A percentile compares a stretch with the other conserved stretches of the same genome.
phyloP scores from a whole-genome alignment of 805 yeast genomes.

The Tetrapisispora iriomotensis region DNA sequence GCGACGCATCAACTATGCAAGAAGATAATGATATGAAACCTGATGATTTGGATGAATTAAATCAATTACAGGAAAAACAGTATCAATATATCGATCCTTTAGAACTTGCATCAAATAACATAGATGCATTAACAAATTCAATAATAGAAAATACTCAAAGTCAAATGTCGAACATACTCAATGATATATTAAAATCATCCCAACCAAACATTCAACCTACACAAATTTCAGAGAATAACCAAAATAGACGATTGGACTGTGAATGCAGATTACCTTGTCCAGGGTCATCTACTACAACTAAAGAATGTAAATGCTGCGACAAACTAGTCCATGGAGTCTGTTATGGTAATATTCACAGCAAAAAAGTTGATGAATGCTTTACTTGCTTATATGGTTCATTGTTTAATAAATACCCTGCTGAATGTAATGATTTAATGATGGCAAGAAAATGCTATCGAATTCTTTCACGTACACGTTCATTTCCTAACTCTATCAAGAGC shows the following conservation, averaged over 20 bases:
- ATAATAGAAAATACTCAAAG: conserved; percentile 9
- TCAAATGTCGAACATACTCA: conserved; percentile 29
- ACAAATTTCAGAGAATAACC: conserved; percentile 14
- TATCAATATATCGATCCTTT: conserved; percentile 25
- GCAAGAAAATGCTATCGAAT: conserved; percentile 29
- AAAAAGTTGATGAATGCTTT: conserved; percentile 18
- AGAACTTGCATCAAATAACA: conserved; percentile 7
- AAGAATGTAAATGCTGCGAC: conserved; percentile 27
- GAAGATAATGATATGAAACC: conserved; percentile 6
- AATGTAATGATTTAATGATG: conserved; percentile 27
- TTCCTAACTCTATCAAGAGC: conserved; percentile 14
- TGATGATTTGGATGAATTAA: conserved; percentile 3
- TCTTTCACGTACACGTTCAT: conserved; percentile 12
- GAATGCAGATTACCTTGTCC: conserved; percentile 22
- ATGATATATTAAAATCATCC: conserved; percentile 21
- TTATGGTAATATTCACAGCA: conserved; percentile 23
- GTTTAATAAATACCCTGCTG: conserved; percentile 11
- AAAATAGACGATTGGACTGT: conserved; percentile 15
- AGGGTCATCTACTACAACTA: conserved; percentile 5
- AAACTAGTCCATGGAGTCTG: conserved; percentile 29
- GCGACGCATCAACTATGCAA: not conserved
- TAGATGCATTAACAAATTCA: not conserved
- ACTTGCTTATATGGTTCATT: conserved; percentile 19
- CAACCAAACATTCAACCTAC: conserved; percentile 23
- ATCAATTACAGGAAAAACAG: conserved; percentile 20